These are phyloP conservation scores for Mycena amicta DNA, from an alignment of 768 basidiomycete genomes.

Conservation along the genomic window DNA sequence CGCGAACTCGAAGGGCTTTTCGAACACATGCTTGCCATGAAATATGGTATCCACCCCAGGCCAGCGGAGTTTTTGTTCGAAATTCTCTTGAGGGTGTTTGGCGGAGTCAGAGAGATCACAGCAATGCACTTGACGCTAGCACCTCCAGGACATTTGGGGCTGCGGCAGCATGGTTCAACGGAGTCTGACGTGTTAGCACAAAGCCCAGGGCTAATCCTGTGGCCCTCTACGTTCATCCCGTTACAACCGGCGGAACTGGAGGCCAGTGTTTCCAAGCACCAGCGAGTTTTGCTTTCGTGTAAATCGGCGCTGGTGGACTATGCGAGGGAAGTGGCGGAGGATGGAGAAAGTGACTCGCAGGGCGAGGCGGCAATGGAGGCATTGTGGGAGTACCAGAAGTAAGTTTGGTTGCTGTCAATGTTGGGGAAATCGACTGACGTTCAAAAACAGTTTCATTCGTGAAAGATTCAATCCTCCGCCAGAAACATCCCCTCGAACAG, in stretches of 20 bases:
- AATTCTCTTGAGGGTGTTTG: conserved; percentile 51
- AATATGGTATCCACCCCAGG: conserved; percentile 53
- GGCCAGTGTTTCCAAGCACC: conserved; percentile 49
- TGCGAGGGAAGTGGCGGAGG: conserved; percentile 32
- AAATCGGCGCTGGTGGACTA: conserved; percentile 46
- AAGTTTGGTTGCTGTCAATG: conserved; percentile 6
- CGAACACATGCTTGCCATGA: conserved; percentile 55
- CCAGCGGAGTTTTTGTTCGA: conserved; percentile 54
- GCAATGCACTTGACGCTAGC: conserved; percentile 62
- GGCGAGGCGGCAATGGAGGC: conserved; percentile 31
- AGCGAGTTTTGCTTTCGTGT: conserved; percentile 46
- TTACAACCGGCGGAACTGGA: conserved; percentile 47
- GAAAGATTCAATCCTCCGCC: conserved; percentile 27
- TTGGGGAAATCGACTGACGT: neutral
- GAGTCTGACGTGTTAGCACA: conserved; percentile 31
- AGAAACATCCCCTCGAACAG: conserved; percentile 13
- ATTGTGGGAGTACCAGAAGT: conserved; percentile 45
- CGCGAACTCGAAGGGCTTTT: conserved; percentile 60
- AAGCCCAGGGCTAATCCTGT: conserved; percentile 50
- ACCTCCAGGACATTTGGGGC: conserved; percentile 36
- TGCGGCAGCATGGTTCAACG: neutral
- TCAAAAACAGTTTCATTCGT: conserved; percentile 23
- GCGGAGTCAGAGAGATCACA: conserved; percentile 43
- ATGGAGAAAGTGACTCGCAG: conserved; percentile 24
- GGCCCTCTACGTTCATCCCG: conserved; percentile 46